Evolutionary conservation across 768 basidiomycete genomes (phyloP).

Genomic region (Boletus pseudo-olivaceus): DNA sequence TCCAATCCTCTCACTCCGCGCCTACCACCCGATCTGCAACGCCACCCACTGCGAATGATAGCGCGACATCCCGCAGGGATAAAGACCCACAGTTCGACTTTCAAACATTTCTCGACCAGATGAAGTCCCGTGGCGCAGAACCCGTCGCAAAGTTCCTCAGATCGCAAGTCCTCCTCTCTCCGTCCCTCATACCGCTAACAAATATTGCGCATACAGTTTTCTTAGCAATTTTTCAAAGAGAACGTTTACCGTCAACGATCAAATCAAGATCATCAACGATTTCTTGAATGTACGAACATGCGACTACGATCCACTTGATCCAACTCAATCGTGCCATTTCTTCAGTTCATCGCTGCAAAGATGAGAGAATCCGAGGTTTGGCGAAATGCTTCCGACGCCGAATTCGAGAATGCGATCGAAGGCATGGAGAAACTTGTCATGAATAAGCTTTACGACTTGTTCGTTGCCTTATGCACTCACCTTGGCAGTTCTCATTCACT

Average conservation of each 20-base stretch:
- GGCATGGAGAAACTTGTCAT: slow-evolving; percentile 99
- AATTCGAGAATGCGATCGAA: slow-evolving; percentile 96
- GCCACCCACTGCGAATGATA: slow-evolving; percentile 15
- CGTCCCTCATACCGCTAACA: neutral
- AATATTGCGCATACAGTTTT: slow-evolving; percentile 51
- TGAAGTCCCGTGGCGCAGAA: slow-evolving; percentile 84
- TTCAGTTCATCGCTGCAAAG: slow-evolving; percentile 81
- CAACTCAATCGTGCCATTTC: slow-evolving; percentile 16
- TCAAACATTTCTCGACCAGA: slow-evolving; percentile 91
- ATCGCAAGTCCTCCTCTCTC: slow-evolving; percentile 59
- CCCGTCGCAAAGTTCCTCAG: slow-evolving; percentile 92
- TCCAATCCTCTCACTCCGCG: slow-evolving; percentile 3
- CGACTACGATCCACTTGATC: neutral
- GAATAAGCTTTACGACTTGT: slow-evolving; percentile 97
- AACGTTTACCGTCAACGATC: slow-evolving; percentile 88
- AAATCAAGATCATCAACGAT: slow-evolving; percentile 93
- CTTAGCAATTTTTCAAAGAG: slow-evolving; percentile 90
- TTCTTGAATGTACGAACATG: slow-evolving; percentile 64
- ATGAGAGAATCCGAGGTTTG: slow-evolving; percentile 86
- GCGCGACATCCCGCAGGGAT: slow-evolving; percentile 30
- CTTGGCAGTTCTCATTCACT: slow-evolving; percentile 1
- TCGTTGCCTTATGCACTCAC: slow-evolving; percentile 32
- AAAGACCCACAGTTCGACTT: slow-evolving; percentile 74
- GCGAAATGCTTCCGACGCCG: slow-evolving; percentile 70
- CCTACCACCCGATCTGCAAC: slow-evolving; percentile 27